Base-by-base conservation (phyloP, 768 basidiomycete species). In the Lentinus tigrinus region DNA sequence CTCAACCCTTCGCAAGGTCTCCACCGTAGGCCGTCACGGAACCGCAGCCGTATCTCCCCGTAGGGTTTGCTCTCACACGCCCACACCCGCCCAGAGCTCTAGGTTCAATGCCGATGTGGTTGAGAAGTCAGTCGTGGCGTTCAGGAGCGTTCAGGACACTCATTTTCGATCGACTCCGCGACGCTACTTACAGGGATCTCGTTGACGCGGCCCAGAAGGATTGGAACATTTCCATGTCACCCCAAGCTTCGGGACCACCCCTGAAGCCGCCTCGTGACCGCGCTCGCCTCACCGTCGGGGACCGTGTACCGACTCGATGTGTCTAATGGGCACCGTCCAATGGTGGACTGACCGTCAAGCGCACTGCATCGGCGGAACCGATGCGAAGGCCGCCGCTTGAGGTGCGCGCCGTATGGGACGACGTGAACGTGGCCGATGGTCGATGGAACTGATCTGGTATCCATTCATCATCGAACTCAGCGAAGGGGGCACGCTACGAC, bases 81-180 rank as follows among this genome's bases (percentile, higher is more conserved):
- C 19, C 43, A 14, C 43, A 13, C 24, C 24, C 21, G 43, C 43
- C 43, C 43, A 44, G 9, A 11, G 21, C 43, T 23, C 43, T 23
- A 46, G 43, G 43, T 46, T 46, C 43, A 46, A 23, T 10, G 13
- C 21, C 19, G n/a, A 46, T 46, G 43, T 46, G 43, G 43, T 46
- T 46, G 21, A 19, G 48, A 31, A 11, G 27, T 17, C 26, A 21
- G 27, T 28, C 26, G 9, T 19, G 52, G 52, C 19, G 46, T 21
- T 47, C n/a, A 17, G 43, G 53, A 52, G 56, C 56, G 56, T 57
- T 34, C 46, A 44, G 43, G 24, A 58, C 50, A 19, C 43, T 43
- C 51, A 23, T 23, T 17, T 23, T 54, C 52, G 39, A 26, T 37
- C 38, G 10, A 26, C 39, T 23, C 52, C 52, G 51, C 27, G 34